A percentile compares a stretch with the other conserved stretches of the same genome.
Evolutionary conservation across 768 basidiomycete genomes (phyloP).

Genomic region (Dioszegia hungarica): DNA sequence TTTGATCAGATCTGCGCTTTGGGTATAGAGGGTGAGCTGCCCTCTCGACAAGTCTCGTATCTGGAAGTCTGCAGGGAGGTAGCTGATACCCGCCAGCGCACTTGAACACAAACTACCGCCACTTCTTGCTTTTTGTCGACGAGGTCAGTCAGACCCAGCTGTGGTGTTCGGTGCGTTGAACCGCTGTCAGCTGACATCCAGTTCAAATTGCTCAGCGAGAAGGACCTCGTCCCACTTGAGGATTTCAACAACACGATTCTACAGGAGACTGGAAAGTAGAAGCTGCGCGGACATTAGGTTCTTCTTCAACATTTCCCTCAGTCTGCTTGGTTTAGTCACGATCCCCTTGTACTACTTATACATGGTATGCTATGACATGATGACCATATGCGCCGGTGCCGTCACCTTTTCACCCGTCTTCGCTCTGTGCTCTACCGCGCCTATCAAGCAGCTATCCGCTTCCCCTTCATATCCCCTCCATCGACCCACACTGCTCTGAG

Average conservation of each 20-base stretch:
- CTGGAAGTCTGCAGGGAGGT: neutral
- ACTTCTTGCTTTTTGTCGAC: constrained; percentile 94
- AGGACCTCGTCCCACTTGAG: constrained; percentile 64
- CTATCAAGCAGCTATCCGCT: neutral
- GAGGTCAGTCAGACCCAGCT: constrained; percentile 60
- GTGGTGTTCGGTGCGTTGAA: neutral
- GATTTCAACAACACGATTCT: constrained; percentile 75
- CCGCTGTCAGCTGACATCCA: constrained; percentile 13
- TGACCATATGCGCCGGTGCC: too few relatives aligned
- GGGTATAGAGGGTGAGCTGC: constrained; percentile 81
- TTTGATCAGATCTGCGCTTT: constrained; percentile 98
- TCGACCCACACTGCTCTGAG: constrained; percentile 36
- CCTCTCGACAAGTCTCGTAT: neutral
- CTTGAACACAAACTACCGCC: constrained; percentile 94
- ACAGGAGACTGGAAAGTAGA: constrained; percentile 40
- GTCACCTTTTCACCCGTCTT: too few relatives aligned
- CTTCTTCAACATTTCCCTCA: neutral
- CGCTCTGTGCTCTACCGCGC: too few relatives aligned
- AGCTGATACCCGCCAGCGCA: constrained; percentile 60
- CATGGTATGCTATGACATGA: too few relatives aligned
- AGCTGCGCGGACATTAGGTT: neutral
- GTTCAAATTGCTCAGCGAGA: constrained; percentile 62
- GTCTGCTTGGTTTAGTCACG: too few relatives aligned
- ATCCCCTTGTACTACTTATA: too few relatives aligned
- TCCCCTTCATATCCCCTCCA: constrained; percentile 5